Percentiles rank a stretch among this genome's conserved stretches.
phyloP scores from a whole-genome alignment of 805 yeast species.

The Yamadazyma olivae region DNA sequence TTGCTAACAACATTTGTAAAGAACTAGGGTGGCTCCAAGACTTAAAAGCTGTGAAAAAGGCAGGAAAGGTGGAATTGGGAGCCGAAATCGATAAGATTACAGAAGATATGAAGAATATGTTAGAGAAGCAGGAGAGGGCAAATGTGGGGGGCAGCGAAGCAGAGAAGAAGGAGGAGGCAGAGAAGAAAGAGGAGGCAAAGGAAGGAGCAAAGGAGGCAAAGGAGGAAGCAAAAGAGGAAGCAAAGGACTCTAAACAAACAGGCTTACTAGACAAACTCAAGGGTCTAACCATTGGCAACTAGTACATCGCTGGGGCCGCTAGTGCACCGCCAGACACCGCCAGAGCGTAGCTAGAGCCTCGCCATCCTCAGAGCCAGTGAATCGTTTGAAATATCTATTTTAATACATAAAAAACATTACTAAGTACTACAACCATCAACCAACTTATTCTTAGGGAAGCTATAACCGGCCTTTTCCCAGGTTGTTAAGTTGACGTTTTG shows the following conservation, averaged over 20 bases:
- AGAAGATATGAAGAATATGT: conserved; percentile 10
- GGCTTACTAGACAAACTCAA: conserved; percentile 3
- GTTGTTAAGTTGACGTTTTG: conserved; percentile 62
- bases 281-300: conserved; percentile 1
- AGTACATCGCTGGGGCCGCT: too few species aligned
- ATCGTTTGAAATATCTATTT: too few species aligned
- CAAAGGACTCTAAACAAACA: conserved; percentile 6
- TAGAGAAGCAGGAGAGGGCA: too few species aligned
- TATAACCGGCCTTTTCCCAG: conserved; percentile 75
- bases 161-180: conserved; percentile 2
- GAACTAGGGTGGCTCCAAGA: conserved; percentile 65
- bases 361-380: too few species aligned
- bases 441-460: conserved; percentile 37
- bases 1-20: conserved; percentile 51
- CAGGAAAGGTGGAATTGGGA: conserved; percentile 11
- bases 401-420: neutral
- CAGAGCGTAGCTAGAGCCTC: too few species aligned
- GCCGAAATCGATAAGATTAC: conserved; percentile 13
- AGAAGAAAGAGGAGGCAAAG: neutral
- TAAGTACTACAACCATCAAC: conserved; percentile 15
- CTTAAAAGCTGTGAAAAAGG: conserved; percentile 37
- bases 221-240: conserved; percentile 6
- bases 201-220: neutral
- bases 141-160: too few species aligned
- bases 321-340: too few species aligned